phyloP scores from a whole-genome alignment of 371 early-diverging fungal genomes.

The Rhizopus microsporus region DNA sequence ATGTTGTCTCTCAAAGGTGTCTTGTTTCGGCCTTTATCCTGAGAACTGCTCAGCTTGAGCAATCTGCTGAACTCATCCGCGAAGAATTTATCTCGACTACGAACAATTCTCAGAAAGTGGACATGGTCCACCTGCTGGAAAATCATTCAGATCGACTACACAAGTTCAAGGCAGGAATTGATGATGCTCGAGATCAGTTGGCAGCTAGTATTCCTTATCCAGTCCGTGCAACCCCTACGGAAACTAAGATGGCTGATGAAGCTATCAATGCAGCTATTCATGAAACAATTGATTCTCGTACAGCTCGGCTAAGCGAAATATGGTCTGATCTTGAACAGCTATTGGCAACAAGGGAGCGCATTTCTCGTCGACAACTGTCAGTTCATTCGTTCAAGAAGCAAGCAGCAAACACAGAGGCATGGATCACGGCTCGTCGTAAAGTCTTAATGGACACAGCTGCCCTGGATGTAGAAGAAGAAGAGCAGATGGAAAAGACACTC shows the following conservation, averaged over 20 bases:
- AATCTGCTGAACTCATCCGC: conserved; percentile 44
- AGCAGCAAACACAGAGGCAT: conserved; percentile 25
- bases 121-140: conserved; percentile 10
- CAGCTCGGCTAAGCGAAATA: conserved; percentile 30
- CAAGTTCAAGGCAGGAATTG: conserved; percentile 35
- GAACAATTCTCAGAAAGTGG: conserved; percentile 1
- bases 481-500: conserved; percentile 19
- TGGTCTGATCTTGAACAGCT: conserved; percentile 29
- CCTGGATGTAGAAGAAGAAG: not conserved
- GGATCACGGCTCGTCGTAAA: conserved; percentile 33
- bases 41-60: conserved; percentile 39
- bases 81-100: conserved; percentile 39
- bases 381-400: conserved; percentile 35
- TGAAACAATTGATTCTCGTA: conserved; percentile 35
- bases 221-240: conserved; percentile 21
- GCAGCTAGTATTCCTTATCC: conserved; percentile 38
- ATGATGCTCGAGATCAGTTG: conserved; percentile 29
- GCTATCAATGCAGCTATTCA: conserved; percentile 39
- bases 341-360: conserved; percentile 41
- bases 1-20: conserved; percentile 41
- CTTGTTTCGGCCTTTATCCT: conserved; percentile 37
- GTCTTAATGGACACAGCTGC: conserved; percentile 7
- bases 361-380: conserved; percentile 38
- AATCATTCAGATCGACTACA: conserved; percentile 28
- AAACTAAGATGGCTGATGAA: conserved; percentile 35